A percentile compares a stretch with the other conserved stretches of the same genome.
These are phyloP conservation scores for Mortierella sp. DNA, from an alignment of 371 early-diverging fungal species.

Conservation along the genomic window DNA sequence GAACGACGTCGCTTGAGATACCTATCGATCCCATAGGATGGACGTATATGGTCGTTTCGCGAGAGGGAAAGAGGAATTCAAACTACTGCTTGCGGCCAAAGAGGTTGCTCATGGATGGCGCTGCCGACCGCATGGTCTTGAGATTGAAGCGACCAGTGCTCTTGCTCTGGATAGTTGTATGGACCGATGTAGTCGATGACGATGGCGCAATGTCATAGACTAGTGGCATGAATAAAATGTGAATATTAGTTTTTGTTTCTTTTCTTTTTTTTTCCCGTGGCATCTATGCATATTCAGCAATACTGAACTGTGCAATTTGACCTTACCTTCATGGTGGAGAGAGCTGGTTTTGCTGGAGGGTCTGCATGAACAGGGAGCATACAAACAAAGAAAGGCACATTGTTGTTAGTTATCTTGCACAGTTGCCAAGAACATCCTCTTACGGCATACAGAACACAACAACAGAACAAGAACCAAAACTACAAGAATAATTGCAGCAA, in stretches of 20 bases:
- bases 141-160: constrained; percentile 41
- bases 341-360: constrained; percentile 41
- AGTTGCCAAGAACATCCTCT: not conserved
- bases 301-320: not conserved
- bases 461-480: not conserved
- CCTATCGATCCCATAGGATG: not conserved
- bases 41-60: not conserved
- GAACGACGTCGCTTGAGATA: constrained; percentile 16
- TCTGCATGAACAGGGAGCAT: not conserved
- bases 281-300: not conserved
- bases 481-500: not conserved
- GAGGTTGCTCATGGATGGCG: constrained; percentile 42
- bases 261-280: not conserved
- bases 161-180: constrained; percentile 20
- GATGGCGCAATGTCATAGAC: constrained; percentile 11
- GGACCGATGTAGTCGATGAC: constrained; percentile 3
- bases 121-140: constrained; percentile 49
- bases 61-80: not conserved
- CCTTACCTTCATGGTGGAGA: constrained; percentile 31
- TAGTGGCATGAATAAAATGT: not conserved
- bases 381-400: not conserved
- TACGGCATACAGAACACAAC: not conserved
- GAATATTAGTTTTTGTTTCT: not conserved
- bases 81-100: constrained; percentile 40
- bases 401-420: not conserved